Percentiles rank a stretch among this genome's conserved stretches.
Conservation (phyloP, 106 monocot species). For the Dioscorea alata region DNA sequence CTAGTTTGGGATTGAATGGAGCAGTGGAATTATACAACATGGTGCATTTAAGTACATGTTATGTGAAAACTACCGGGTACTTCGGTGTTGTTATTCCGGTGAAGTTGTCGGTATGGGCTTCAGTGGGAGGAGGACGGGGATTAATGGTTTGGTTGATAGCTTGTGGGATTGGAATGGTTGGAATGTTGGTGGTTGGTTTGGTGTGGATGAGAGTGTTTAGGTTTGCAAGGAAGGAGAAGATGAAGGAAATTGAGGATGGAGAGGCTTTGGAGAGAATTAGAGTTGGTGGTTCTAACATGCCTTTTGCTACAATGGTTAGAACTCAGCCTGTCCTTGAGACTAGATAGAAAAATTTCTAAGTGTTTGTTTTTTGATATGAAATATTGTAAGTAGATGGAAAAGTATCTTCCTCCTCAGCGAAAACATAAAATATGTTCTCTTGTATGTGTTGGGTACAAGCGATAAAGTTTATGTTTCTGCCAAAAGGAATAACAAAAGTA, state of each 20-base stretch:
- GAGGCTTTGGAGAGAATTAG: conserved; percentile 26
- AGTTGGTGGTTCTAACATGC: conserved; percentile 37
- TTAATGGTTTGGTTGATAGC: conserved; percentile 12
- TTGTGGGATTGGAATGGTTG: conserved; percentile 4
- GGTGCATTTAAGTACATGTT: conserved; percentile 8
- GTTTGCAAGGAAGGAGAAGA: conserved; percentile 14
- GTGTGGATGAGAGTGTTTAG: neutral
- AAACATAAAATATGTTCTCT: too few relatives aligned
- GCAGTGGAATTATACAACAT: neutral
- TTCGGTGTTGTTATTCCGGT: conserved; percentile 26
- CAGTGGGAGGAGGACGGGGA: neutral
- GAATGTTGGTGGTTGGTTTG: conserved; percentile 10
- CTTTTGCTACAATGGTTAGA: conserved; percentile 31
- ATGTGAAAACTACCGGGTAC: conserved; percentile 11
- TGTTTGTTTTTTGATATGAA: too few relatives aligned
- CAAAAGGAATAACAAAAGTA: too few relatives aligned
- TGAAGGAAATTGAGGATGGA: conserved; percentile 17
- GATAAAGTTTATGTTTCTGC: too few relatives aligned
- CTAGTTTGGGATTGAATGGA: conserved; percentile 8
- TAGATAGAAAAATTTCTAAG: neutral
- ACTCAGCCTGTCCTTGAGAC: conserved; percentile 33
- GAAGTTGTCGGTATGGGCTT: neutral
- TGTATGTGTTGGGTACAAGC: too few relatives aligned
- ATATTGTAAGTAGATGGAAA: too few relatives aligned
- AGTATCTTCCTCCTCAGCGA: too few relatives aligned